Base-by-base conservation (phyloP, 2,329 filamentous ascomycete species). In the Alternaria infectoria region DNA sequence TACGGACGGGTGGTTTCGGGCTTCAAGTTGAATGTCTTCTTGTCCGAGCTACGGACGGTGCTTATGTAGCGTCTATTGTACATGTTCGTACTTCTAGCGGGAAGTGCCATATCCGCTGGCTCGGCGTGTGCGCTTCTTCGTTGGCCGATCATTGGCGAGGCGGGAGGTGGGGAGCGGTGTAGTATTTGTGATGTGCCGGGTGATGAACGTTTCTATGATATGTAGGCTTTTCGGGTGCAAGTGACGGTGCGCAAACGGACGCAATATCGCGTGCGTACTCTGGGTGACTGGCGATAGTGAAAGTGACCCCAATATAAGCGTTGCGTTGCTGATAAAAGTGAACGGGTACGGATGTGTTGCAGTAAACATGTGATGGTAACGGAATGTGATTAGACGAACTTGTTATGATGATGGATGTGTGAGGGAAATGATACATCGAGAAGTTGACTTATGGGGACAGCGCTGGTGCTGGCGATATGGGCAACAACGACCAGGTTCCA, bases 71-170 rank as follows among this genome's bases (percentile, higher is more conserved):
- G 32, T 57, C 46, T n/a, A 40, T 40, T 40, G 36, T 40, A 40
- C 36, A 40, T 40, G 9, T 40, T 40, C n/a, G 36, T 40, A 40
- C n/a, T 23, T 36, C 52, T 57, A 17, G 25, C 19, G 67, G 21
- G 83, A 21, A 40, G 15, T n/a, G 21, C 23, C 21, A 52, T 59
- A 36, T 52, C 19, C 49, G 25, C 36, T 13, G 32, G 6, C 26
- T 51, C n/a, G 57, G 32, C 17, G 23, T 19, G 55, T 36, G 49
- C 28, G 17, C n/a, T 19, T 36, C 30, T 52, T 52, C 10, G 30
- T 32, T 52, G 19, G 30, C 49, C 13, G 6, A 32, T 15, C 23
- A 17, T 12, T 52, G 12, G 49, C 9, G 45, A 26, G 12, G 11
- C 1, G 6, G 21, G 12, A n/a, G n/a, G 45, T 15, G 15, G 45